phyloP scores from a whole-genome alignment of 1,284 basidiomycete genomes.

The Cryptococcus jaspeensis region DNA sequence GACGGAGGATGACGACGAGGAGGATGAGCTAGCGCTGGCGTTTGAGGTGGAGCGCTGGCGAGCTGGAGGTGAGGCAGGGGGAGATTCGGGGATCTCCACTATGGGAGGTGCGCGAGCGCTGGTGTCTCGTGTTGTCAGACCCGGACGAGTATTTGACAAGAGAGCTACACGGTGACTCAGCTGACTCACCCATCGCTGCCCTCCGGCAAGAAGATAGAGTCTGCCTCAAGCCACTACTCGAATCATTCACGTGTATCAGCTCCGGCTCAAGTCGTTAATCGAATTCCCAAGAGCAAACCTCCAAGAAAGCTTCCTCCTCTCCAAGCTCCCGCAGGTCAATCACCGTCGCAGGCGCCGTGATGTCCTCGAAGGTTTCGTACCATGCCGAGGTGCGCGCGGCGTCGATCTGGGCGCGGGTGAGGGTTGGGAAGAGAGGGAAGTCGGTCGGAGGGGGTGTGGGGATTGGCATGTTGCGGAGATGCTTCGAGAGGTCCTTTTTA shows the following conservation, averaged over 20 bases:
- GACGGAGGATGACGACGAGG: slow-evolving; percentile 12
- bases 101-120: background rate
- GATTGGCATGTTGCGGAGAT: slow-evolving; percentile 18
- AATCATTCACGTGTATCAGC: too few relatives aligned
- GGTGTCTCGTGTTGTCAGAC: background rate
- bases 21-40: slow-evolving; percentile 3
- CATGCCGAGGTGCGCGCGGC: slow-evolving; percentile 83
- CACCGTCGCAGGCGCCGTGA: slow-evolving; percentile 74
- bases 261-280: background rate
- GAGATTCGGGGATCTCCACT: background rate
- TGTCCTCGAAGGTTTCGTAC: slow-evolving; percentile 71
- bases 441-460: slow-evolving; percentile 7
- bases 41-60: slow-evolving; percentile 7
- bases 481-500: too few relatives aligned
- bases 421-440: slow-evolving; percentile 56
- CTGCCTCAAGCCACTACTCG: slow-evolving; percentile 29
- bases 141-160: background rate
- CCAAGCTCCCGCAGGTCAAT: slow-evolving; percentile 78
- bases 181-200: slow-evolving; percentile 18
- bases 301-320: slow-evolving; percentile 77
- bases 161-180: background rate
- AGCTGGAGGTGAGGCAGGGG: background rate
- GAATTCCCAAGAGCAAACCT: slow-evolving; percentile 36
- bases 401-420: slow-evolving; percentile 60
- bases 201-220: slow-evolving; percentile 57